Percentiles rank a stretch among this genome's conserved stretches.
These are phyloP conservation scores for Didymellaceae sp. DNA, from an alignment of 2,329 filamentous ascomycete species.

Conservation along the genomic window DNA sequence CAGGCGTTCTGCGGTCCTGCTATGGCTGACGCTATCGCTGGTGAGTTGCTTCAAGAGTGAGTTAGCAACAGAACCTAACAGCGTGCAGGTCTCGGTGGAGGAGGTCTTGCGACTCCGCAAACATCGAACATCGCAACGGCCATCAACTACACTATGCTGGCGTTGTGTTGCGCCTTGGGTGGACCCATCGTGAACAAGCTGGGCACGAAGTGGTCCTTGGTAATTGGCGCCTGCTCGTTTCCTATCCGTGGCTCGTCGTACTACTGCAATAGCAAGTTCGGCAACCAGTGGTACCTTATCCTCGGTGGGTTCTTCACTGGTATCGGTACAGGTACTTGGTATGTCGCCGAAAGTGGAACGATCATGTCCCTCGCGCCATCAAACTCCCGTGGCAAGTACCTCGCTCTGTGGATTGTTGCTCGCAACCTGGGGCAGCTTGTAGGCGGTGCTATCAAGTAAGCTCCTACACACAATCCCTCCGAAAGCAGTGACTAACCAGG, in stretches of 20 bases:
- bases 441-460: conserved; percentile 53
- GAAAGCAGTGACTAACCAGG: not conserved
- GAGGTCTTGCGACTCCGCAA: conserved; percentile 54
- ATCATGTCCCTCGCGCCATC: conserved; percentile 59
- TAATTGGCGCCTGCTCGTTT: conserved; percentile 53
- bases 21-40: conserved; percentile 42
- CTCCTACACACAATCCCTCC: not conserved
- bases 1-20: conserved; percentile 52
- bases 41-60: conserved; percentile 8
- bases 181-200: conserved; percentile 57
- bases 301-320: conserved; percentile 36
- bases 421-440: conserved; percentile 57
- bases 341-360: conserved; percentile 57
- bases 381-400: conserved; percentile 56
- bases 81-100: conserved; percentile 42
- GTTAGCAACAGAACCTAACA: conserved; percentile 2
- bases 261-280: conserved; percentile 58
- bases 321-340: conserved; percentile 53
- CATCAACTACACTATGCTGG: conserved; percentile 39
- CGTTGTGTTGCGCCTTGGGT: conserved; percentile 49
- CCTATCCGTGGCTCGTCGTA: conserved; percentile 57
- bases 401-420: conserved; percentile 58
- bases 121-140: conserved; percentile 52
- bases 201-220: conserved; percentile 56
- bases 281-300: conserved; percentile 55